Evolutionary conservation across 495 filamentous ascomycete species (phyloP), one percentile per base, ranked within the genome.

Genomic region (Penicillium salamii): DNA sequence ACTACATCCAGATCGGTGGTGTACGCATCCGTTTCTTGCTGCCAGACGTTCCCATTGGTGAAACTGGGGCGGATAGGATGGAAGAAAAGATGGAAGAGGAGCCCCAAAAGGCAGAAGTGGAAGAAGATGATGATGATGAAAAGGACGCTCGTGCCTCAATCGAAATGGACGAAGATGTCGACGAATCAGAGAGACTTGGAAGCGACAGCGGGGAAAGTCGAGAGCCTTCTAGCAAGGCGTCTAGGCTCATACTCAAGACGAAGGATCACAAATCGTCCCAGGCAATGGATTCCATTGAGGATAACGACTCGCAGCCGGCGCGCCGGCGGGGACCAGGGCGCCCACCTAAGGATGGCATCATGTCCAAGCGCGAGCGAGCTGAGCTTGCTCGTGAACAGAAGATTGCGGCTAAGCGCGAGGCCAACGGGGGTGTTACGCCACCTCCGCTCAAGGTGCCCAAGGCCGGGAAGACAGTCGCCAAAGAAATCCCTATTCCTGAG

Each of bases 311-410:
- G 46, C 74, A 71, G 43, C 77, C 80, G 5, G 74, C 76, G 3
- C 89, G 83, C 61, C 87, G 89, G 45, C 85, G 88, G 44, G 90
- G 91, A 9, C 91, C 91, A 36, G 91, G 91, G 26, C 74, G 91
- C 44, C 91, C 91, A 36, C 91, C 91, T 7, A 95, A 95, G 75
- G 87, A 95, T 65, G 91, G 91, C 6, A 83, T 93, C 61, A 91
- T 95, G 81, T 96, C 90, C 7, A 95, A 95, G 71, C 80, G 90
- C 31, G 88, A 89, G 65, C 75, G 85, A 52, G 78, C 79, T 50
- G 67, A 84, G 51, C 73, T 85, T 46, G 83, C 84, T 56, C 85
- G 84, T 58, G 80, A 85, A 51, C 79, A 76, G 58, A 67, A 76
- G 59, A 52, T 76, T 57, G 69, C 71, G 14, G 72, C 74, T 28